Evolutionary conservation across 805 yeast species (phyloP), one percentile per base, ranked within the genome.

Genomic region (Ogataea dorogensis): DNA sequence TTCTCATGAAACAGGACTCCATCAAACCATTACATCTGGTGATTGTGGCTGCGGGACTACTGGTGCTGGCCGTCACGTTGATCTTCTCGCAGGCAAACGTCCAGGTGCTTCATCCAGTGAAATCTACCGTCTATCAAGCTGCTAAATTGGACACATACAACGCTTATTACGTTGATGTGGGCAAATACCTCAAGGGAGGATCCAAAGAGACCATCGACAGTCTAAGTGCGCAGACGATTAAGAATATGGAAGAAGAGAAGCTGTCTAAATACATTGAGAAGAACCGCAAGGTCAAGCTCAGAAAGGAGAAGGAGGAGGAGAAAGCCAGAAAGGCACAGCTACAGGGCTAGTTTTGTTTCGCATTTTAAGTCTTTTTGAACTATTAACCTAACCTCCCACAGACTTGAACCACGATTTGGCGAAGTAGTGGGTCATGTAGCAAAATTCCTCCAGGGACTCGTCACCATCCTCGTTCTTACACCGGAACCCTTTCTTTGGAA

Each of bases 361-460:
- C 23, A 24, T 24, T 37, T 33, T 25, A 30, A 32, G 30, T 31
- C 24, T 5, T 12, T 17, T 9, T 26, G 29, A 15, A 37, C n/a
- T 11, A 8, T 8, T 22, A 6, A 11, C n/a, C 14, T 12, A 11
- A 23, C 15, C 25, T 23, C 25, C 25, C 11, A 37, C 34, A 14
- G 31, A 37, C 12, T 18, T n/a, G n/a, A 34, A 31, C 54, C 53
- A 51, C 16, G 50, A 43, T 9, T 46, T 43, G 7, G 49, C 40
- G 23, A 44, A 48, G 14, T 36, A 33, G 31, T 51, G 56, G 7
- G 44, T 40, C 32, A 46, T 21, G 24, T 47, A 48, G 31, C 51
- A 51, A 24, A 44, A 43, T 23, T 43, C 75, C 20, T 38, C 34
- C 17, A 41, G 21, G 5, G 42, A 72, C 22, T 40, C 30, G 30